phyloP scores from a whole-genome alignment of 2,329 filamentous ascomycete genomes.

The Fusarium circinatum region DNA sequence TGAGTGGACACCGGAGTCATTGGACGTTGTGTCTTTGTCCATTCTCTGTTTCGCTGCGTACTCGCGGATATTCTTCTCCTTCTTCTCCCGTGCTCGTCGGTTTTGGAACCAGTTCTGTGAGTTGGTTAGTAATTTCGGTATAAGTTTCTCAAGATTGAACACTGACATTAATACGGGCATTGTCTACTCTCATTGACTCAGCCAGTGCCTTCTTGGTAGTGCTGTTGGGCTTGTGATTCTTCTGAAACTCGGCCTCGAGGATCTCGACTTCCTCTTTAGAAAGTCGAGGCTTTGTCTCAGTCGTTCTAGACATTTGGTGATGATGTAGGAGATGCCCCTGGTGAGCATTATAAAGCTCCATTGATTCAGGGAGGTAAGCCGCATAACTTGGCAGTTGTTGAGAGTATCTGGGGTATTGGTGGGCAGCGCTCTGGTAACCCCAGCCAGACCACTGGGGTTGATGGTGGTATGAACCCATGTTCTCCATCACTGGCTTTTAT shows the following conservation, averaged over 20 bases:
- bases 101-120: conserved; percentile 76
- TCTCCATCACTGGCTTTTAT: conserved; percentile 35
- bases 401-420: conserved; percentile 47
- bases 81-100: conserved; percentile 71
- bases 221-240: conserved; percentile 72
- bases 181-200: conserved; percentile 70
- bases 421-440: conserved; percentile 46
- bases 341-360: conserved; percentile 52
- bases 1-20: conserved; percentile 41
- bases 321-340: conserved; percentile 52
- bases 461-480: conserved; percentile 50
- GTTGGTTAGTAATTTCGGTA: conserved; percentile 45
- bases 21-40: conserved; percentile 48
- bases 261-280: conserved; percentile 69
- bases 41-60: conserved; percentile 53
- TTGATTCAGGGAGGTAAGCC: conserved; percentile 51
- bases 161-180: conserved; percentile 71
- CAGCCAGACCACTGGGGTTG: conserved; percentile 51
- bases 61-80: conserved; percentile 64
- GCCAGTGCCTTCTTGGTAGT: conserved; percentile 69
- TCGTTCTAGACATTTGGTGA: conserved; percentile 53
- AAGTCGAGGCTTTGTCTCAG: conserved; percentile 63
- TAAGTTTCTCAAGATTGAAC: background rate
- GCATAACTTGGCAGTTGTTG: conserved; percentile 50
- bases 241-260: conserved; percentile 69